A percentile compares a stretch with the other conserved stretches of the same genome.
Conservation (phyloP, 78 protist genomes). For the Dictyostelium capitatum region DNA sequence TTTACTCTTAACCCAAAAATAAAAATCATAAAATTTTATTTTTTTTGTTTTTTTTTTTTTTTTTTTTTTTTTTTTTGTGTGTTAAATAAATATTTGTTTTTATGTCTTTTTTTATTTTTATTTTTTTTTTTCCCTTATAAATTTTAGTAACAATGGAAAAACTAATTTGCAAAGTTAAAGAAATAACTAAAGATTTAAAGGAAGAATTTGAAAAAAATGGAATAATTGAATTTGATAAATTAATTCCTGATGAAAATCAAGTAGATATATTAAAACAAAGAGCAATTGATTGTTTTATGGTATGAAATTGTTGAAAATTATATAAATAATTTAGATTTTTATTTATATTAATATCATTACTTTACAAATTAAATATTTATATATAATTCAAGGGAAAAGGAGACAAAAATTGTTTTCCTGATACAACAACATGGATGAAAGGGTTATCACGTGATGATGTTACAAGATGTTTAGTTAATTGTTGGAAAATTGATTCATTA, state of each 20-base stretch:
- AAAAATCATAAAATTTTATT: too few relatives aligned
- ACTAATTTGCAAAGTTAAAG: neutral
- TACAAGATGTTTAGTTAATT: slow-evolving; percentile 2
- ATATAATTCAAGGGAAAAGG: too few relatives aligned
- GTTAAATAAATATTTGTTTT: too few relatives aligned
- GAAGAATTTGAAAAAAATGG: neutral
- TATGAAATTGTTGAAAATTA: neutral
- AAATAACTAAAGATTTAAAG: neutral
- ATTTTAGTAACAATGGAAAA: too few relatives aligned
- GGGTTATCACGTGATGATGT: neutral
- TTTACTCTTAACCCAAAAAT: too few relatives aligned
- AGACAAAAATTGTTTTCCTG: neutral
- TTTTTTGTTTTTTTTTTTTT: too few relatives aligned
- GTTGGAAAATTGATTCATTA: slow-evolving; percentile 1
- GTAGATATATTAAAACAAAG: neutral
- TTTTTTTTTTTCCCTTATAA: too few relatives aligned
- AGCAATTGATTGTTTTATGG: neutral
- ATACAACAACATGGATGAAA: neutral
- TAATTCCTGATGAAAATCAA: neutral
- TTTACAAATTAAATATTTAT: too few relatives aligned
- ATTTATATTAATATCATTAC: too few relatives aligned
- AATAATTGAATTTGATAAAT: neutral
- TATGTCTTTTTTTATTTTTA: too few relatives aligned
- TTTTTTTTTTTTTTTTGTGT: too few relatives aligned
- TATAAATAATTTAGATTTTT: too few relatives aligned